Conservation (phyloP, 106 monocot species). For the Dioscorea zingiberensis region DNA sequence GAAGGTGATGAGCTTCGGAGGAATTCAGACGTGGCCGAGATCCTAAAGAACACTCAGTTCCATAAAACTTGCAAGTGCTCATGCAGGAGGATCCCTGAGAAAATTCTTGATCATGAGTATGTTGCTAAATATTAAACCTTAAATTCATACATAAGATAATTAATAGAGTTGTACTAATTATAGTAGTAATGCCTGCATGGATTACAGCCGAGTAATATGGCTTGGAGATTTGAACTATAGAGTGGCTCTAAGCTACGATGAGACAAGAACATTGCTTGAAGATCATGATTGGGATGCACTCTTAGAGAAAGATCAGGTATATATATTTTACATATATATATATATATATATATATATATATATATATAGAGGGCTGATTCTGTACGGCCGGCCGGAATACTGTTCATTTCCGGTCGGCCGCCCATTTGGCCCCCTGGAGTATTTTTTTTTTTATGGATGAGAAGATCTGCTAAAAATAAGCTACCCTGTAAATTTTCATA, state of each 20-base stretch:
- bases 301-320: constrained; percentile 79
- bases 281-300: constrained; percentile 84
- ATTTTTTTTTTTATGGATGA: no score
- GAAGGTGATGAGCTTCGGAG: constrained; percentile 88
- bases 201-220: constrained; percentile 73
- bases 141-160: neutral
- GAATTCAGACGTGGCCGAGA: constrained; percentile 88
- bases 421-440: no score
- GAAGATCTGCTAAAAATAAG: no score
- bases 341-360: no score
- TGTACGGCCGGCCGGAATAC: no score
- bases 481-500: no score
- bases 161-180: neutral
- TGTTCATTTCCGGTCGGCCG: no score
- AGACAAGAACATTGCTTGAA: constrained; percentile 52
- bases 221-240: constrained; percentile 89
- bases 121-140: neutral
- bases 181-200: neutral
- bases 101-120: constrained; percentile 90
- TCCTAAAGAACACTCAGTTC: constrained; percentile 82
- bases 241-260: constrained; percentile 56
- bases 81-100: constrained; percentile 52
- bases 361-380: no score
- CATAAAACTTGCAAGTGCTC: constrained; percentile 70
- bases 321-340: neutral